Evolutionary conservation across 768 basidiomycete genomes (phyloP), one percentile per base, ranked within the genome.

Genomic region (Gymnopilus junonius): DNA sequence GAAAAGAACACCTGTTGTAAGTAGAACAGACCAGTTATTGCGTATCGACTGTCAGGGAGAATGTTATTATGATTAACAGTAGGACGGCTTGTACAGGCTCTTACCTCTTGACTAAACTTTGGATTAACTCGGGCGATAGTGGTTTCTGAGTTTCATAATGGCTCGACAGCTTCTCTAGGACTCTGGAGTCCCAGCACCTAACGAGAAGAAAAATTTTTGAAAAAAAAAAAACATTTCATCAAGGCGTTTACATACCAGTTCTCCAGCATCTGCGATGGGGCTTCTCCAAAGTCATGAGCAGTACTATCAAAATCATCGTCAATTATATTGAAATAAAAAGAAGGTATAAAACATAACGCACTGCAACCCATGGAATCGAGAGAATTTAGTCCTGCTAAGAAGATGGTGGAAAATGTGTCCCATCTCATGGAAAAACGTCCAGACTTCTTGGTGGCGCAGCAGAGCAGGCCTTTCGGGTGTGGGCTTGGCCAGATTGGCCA

Each of bases 401-500:
- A 96, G 75, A 8, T 84, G 85, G 66, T 89, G 87, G 80, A 89
- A 89, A 4, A 87, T 85, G 65, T 89, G 87, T 0, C 89, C 92
- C 89, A 93, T 92, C 75, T 94, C 94, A 68, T 95, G 94, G 85
- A 95, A 94, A 78, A 95, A 93, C 0, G 93, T 95, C 14, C 93
- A 92, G 1, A 93, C 93, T 59, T 94, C 92, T 67, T 90, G 88
- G 64, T 94, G 92, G 14, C 85, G 79, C 92, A 96, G 91, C 31
- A 94, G 78, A 20, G 92, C 93, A 1, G 93, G 93, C 60, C 88
- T 87, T 6, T 89, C 87, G 1, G 88, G 85, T 0, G 92, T 93
- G 3, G 92, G 83, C 71, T 95, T 95, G 3, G 94, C 92, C 11
- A 96, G 84, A 73, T 94, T 95, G 37, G 94, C 94, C 8, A 95